phyloP scores from a whole-genome alignment of 2,329 filamentous ascomycete species.

The Pyricularia sp. region DNA sequence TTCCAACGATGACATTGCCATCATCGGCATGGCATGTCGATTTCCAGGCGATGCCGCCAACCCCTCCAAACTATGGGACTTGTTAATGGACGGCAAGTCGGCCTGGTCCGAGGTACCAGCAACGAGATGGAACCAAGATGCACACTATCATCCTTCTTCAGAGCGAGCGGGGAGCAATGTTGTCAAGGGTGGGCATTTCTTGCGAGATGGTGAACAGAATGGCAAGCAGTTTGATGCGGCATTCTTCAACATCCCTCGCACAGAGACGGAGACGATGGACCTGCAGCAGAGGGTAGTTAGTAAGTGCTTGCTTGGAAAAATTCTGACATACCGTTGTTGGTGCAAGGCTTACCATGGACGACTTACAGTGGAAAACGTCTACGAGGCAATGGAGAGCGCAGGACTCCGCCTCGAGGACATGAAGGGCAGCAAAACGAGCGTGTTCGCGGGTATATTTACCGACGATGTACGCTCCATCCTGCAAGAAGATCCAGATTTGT shows the following conservation, averaged over 20 bases:
- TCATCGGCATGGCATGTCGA: constrained; percentile 27
- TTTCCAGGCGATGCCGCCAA: constrained; percentile 23
- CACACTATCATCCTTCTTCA: constrained; percentile 18
- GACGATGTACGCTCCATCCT: constrained; percentile 8
- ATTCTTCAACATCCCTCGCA: constrained; percentile 25
- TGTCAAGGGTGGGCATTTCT: constrained; percentile 22
- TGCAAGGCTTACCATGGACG: background rate
- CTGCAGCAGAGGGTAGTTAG: constrained; percentile 16
- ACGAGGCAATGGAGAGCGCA: constrained; percentile 40
- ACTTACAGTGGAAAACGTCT: constrained; percentile 22
- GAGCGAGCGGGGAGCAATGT: constrained; percentile 18
- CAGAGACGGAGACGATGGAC: constrained; percentile 25
- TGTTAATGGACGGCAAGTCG: constrained; percentile 11
- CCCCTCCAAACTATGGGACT: constrained; percentile 21
- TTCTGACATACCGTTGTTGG: too few species aligned
- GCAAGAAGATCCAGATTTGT: constrained; percentile 10
- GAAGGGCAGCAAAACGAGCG: constrained; percentile 18
- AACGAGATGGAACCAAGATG: constrained; percentile 24
- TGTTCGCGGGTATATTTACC: constrained; percentile 18
- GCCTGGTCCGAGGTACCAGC: constrained; percentile 11
- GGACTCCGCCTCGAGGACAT: constrained; percentile 19
- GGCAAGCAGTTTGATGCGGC: constrained; percentile 19
- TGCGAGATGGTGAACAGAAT: constrained; percentile 19
- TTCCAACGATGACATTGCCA: constrained; percentile 17
- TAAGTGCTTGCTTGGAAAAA: background rate